Evolutionary conservation across 345 rosid species (phyloP).

Genomic region (Arabidopsis arenosa): DNA sequence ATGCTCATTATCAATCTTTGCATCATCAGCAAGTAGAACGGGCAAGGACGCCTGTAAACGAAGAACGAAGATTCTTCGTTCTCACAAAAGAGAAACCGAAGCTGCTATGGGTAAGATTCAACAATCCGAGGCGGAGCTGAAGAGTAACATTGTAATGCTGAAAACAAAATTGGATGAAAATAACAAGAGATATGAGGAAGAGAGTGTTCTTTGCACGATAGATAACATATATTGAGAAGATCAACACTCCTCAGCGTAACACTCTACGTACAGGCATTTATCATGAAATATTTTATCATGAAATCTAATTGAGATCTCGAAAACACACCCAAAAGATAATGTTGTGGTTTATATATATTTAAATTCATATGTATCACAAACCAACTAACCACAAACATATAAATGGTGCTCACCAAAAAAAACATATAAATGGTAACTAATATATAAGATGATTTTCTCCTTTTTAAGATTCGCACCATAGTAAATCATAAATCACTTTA

Average conservation of each 20-base stretch:
- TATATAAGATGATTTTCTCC: too few species aligned
- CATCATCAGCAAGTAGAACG: slow-evolving; percentile 69
- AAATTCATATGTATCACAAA: too few species aligned
- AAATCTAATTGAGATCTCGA: too few species aligned
- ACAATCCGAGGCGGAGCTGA: slow-evolving; percentile 60
- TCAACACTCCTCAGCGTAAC: slow-evolving; percentile 48
- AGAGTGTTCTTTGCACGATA: slow-evolving; percentile 76
- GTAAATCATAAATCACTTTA: too few species aligned
- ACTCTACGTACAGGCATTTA: slow-evolving; percentile 61
- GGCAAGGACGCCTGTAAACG: slow-evolving; percentile 52
- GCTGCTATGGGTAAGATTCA: slow-evolving; percentile 53
- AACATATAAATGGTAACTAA: too few species aligned
- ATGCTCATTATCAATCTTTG: slow-evolving; percentile 60
- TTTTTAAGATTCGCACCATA: too few species aligned
- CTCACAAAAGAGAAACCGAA: slow-evolving; percentile 58
- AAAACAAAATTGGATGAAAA: slow-evolving; percentile 78
- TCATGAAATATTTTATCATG: too few species aligned
- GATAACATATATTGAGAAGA: slow-evolving; percentile 79
- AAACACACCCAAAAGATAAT: too few species aligned
- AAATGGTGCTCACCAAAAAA: too few species aligned
- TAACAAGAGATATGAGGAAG: slow-evolving; percentile 67
- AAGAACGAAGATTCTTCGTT: slow-evolving; percentile 51
- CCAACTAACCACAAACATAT: too few species aligned
- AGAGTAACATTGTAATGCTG: slow-evolving; percentile 52
- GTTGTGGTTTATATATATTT: too few species aligned